Conservation (phyloP, 2,329 filamentous ascomycete species). For the Colletotrichum paranaense region DNA sequence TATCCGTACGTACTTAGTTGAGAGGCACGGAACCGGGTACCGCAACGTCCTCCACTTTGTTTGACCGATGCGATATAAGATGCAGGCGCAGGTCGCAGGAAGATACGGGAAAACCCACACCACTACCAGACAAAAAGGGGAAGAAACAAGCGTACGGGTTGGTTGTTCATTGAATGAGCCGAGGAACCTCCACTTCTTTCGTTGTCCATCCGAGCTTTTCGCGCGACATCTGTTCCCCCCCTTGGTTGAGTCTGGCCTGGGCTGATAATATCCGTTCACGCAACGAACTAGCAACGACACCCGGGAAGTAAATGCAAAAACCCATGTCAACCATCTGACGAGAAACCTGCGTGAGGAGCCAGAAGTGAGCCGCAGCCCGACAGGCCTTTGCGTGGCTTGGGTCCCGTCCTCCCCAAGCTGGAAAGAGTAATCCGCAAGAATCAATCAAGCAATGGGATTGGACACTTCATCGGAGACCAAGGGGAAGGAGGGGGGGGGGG, state of each 20-base stretch:
- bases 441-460: conserved; percentile 1
- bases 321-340: not conserved
- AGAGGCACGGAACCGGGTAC: not conserved
- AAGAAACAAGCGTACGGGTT: not conserved
- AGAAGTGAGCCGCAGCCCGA: not conserved
- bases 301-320: not conserved
- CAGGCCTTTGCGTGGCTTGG: not conserved
- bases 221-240: not conserved
- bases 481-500: not conserved
- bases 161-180: not conserved
- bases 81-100: not conserved
- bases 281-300: not conserved
- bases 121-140: not conserved
- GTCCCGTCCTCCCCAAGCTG: not conserved
- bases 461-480: not conserved
- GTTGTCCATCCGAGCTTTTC: not conserved
- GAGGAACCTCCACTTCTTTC: not conserved
- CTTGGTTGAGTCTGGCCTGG: not conserved
- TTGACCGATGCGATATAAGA: not conserved
- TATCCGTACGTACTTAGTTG: not conserved
- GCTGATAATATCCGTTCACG: not conserved
- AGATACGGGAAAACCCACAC: not conserved
- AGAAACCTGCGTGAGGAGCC: not conserved
- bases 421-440: no score
- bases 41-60: not conserved